Evolutionary conservation across 2,329 filamentous ascomycete genomes (phyloP).

Genomic region (Beauveria sp.): DNA sequence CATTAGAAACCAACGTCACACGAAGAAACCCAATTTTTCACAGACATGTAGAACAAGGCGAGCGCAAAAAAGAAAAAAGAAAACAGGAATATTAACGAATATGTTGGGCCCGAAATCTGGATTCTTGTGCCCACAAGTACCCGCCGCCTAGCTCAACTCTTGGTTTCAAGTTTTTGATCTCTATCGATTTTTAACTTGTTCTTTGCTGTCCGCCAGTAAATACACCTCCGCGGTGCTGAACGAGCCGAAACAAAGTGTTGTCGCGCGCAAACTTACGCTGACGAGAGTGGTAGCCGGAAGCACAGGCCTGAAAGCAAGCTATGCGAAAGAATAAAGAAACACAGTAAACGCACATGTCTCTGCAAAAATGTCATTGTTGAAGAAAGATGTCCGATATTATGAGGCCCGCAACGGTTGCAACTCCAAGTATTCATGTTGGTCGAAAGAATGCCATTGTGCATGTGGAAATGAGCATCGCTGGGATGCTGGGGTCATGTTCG

Average conservation of each 20-base stretch:
- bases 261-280: slow-evolving; percentile 2
- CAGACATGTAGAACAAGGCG: not conserved
- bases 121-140: not conserved
- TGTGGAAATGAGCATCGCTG: not conserved
- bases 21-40: not conserved
- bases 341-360: too few species aligned
- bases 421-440: not conserved
- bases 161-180: not conserved
- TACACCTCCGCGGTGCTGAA: not conserved
- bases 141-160: not conserved
- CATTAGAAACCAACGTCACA: not conserved
- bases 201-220: too few species aligned
- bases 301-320: not conserved
- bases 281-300: not conserved
- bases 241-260: not conserved
- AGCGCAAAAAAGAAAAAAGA: not conserved
- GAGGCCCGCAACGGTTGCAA: not conserved
- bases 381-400: too few species aligned
- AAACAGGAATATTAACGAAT: not conserved
- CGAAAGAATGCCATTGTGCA: not conserved
- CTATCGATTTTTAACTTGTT: too few species aligned
- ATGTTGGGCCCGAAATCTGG: not conserved
- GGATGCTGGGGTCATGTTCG: not conserved
- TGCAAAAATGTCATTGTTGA: too few species aligned
- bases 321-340: not conserved